Base-by-base conservation (phyloP, 1,139 yeast genomes). In the Yamadazyma mexicana region DNA sequence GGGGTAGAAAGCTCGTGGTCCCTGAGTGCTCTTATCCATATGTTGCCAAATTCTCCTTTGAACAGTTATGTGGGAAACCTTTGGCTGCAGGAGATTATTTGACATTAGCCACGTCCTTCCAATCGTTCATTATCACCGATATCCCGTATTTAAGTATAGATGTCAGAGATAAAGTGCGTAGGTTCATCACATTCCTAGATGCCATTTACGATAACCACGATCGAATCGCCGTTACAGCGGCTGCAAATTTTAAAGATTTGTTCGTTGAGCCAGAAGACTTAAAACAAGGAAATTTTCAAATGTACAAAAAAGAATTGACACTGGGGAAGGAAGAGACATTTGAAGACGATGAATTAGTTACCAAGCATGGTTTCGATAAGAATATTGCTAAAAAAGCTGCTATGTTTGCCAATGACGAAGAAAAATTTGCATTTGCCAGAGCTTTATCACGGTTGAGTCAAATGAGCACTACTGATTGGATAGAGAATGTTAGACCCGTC, bases 1-100 rank as follows among this genome's bases (percentile, higher is more conserved):
- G 98, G 98, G 98, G 98, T 18, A 73, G 98, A 44, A 73, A 83
- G 35, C 66, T 92, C 20, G 54, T 58, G 5, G 88, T 92, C 5
- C 98, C 98, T 1, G 68, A 65, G 42, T 79, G 91, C 38, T 77
- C 87, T 1, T 84, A 87, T 14, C 86, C 88, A 22, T 68, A 77
- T 39, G 97, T 89, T 15, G 98, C 98, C 1, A 94, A 87, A 59
- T 91, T 89, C 61, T 75, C 94, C 3, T 92, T 92, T 58, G 77
- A 79, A 35, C 83, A 92, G 57, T 67, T 92, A 30, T 92, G 98
- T 61, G 96, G 95, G 2, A 67, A 74, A 43, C 92, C 95, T 8
- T 65, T 87, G 48, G 89, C 96, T n/a, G 97, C 98, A 0, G 98
- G 97, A 9, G 98, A 92, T 61, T 92, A 92, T 58, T 72, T 92